Evolutionary conservation across 2,329 filamentous ascomycete species (phyloP), one percentile per base, ranked within the genome.

Genomic region (Sarocladium brachiariae): DNA sequence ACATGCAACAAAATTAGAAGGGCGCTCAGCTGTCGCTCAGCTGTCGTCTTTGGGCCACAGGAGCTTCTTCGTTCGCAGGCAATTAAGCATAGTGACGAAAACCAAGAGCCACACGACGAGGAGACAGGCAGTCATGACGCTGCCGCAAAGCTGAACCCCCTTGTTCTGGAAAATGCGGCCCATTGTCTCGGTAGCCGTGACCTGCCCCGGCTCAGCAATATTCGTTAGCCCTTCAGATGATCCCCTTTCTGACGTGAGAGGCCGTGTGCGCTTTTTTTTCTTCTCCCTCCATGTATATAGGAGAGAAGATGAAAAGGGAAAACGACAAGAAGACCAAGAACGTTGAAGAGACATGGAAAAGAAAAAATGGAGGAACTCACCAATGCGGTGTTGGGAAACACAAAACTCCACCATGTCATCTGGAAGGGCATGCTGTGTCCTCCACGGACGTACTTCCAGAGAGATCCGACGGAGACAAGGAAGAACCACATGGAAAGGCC

Each of bases 401-500:
- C 76, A 64, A 91, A 92, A 3, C 82, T 87, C 67, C 85, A 93
- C 83, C 87, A 95, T 1, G 84, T 88, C 86, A 93, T 91, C 16
- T 86, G 84, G 60, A 91, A 93, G 3, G 81, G 76, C 71, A 90
- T 80, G 52, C 74, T 77, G 33, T 76, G 75, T 10, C 77, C 70
- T 2, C 69, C 64, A 0, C 74, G 70, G 18, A 83, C 72, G 48
- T 85, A 83, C 25, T 82, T 85, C 75, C 78, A 86, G 53, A 92
- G 78, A 2, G 87, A 87, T 2, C 86, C 84, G n/a, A 87, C 77
- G 1, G 82, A 85, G 10, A 93, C 83, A 52, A 92, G 71, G 65
- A 92, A 92, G 70, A 92, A 93, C 83, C 88, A 93, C 24, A 89
- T 67, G 23, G 86, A 84, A n/a, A 93, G 69, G 0, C 82, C 88